Base-by-base conservation (phyloP, 371 early-diverging fungal species). In the Dichotomocladium elegans region DNA sequence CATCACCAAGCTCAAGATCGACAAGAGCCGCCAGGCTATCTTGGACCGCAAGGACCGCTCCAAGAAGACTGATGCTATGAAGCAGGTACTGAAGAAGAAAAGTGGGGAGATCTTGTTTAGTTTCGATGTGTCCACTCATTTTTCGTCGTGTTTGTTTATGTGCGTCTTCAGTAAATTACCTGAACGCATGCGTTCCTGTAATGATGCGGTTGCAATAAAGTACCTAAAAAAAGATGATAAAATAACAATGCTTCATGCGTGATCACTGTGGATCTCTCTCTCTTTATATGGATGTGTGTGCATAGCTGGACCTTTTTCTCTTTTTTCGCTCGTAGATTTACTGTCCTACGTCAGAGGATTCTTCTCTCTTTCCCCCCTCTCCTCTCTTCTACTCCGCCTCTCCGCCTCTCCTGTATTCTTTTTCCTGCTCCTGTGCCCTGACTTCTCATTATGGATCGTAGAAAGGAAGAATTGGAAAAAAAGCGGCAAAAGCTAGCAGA, bases 21-120 rank as follows among this genome's bases (percentile, higher is more conserved):
- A 95, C 88, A 95, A 94, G 86, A 96, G 96, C 87, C 93, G 98
- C 72, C 77, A 86, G 80, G 79, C 74, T 58, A 70, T 92, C 52
- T 79, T 95, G 53, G 89, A 87, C 62, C 89, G 94, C 75, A 91
- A 91, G 86, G 64, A 58, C 57, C 48, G 56, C 26, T 56, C 56
- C 48, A 62, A 60, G 51, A 61, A 63, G 58, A 63, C 70, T 52
- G 63, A 63, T 26, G 63, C 64, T 55, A 74, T 66, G 68, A 55
- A 74, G 52, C 61, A 70, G 66, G 70, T 72, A 61, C 57, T 46
- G 8, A 37, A 0, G 37, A 37, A 15, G 17, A 37, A 17, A 9
- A 1, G 37, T 15, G 21, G 5, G 5, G 21, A 37, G 17, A 37
- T 1, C 8, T 12, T 5, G 5, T 17, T 37, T 9, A 1, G n/a